These are phyloP conservation scores for Cyberlindnera maclurae DNA, from an alignment of 805 yeast genomes.

Conservation along the genomic window DNA sequence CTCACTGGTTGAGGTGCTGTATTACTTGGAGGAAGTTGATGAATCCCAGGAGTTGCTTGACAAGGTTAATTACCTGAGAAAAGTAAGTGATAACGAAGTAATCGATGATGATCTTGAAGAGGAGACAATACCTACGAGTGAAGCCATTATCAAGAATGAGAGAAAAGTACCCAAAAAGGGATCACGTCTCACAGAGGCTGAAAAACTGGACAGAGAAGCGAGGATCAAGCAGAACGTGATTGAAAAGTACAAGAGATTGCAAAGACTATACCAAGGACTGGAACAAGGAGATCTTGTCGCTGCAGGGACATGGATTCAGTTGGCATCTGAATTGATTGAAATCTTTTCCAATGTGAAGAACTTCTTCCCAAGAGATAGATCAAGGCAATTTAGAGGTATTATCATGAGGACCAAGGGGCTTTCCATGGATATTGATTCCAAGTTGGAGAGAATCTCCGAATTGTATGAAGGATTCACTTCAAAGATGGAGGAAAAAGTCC, in stretches of 20 bases:
- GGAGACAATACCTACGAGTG: constrained; percentile 4
- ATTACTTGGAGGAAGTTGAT: constrained; percentile 53
- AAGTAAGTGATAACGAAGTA: constrained; percentile 21
- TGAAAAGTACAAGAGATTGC: constrained; percentile 48
- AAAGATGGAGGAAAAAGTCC: constrained; percentile 35
- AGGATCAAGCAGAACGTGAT: constrained; percentile 50
- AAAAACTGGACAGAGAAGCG: constrained; percentile 48
- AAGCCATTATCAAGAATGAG: constrained; percentile 20
- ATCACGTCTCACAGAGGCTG: constrained; percentile 32
- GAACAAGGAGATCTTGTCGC: constrained; percentile 52
- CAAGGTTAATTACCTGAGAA: constrained; percentile 36
- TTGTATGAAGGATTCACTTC: constrained; percentile 49
- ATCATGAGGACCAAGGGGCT: constrained; percentile 54
- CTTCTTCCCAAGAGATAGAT: constrained; percentile 73
- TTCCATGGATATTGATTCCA: constrained; percentile 63
- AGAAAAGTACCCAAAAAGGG: constrained; percentile 24
- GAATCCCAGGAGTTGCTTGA: constrained; percentile 47
- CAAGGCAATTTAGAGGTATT: constrained; percentile 61
- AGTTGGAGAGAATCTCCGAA: constrained; percentile 58
- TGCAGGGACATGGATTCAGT: constrained; percentile 71
- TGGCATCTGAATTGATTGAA: constrained; percentile 77
- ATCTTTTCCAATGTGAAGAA: constrained; percentile 70
- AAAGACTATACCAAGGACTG: constrained; percentile 42
- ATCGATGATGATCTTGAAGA: not conserved
- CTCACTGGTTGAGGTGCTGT: constrained; percentile 76